Evolutionary conservation across 768 basidiomycete species (phyloP), one percentile per base, ranked within the genome.

Genomic region (Termitomyces sp.): DNA sequence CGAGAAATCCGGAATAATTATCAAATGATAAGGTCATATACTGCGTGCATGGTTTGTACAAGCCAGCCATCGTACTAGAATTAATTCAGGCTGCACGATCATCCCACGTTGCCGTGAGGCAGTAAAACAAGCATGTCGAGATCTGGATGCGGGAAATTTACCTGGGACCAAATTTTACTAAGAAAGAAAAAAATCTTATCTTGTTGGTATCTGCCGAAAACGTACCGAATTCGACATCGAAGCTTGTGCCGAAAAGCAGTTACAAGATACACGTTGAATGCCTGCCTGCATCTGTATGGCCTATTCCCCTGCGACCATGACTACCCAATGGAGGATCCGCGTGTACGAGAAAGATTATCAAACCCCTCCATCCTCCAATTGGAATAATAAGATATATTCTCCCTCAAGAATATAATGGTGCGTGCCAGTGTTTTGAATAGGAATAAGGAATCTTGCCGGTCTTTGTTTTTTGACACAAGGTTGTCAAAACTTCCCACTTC

Each of bases 161-260:
- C 18, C 41, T 48, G 35, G 50, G 41, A 50, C 49, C 23, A 56
- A 50, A 30, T 40, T 32, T 53, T 35, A 43, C 56, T 35, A 32
- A 43, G 46, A 49, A 58, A 61, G 50, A 48, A 44, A 64, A 66
- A 72, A 78, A 75, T 76, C 81, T 79, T 80, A 82, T 82, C 80
- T 75, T 72, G 71, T 75, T 71, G 70, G 71, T 79, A 77, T 78
- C 80, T 79, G 70, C 81, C 82, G 75, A 75, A 77, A 79, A 76
- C 76, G 81, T 80, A 73, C 70, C 73, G 70, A 77, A 82, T 83
- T 84, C 78, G 86, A 82, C 77, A 81, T 75, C 75, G 77, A 76
- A 50, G 32, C 86, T 81, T 77, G 75, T 80, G 79, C 81, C 82
- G 77, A 81, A 78, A 81, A 75, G 85, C 80, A 83, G 84, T 80